A percentile compares a stretch with the other conserved stretches of the same genome.
phyloP scores from a whole-genome alignment of 352 stramenopile genomes.

The Globisporangium cylindrosporum region DNA sequence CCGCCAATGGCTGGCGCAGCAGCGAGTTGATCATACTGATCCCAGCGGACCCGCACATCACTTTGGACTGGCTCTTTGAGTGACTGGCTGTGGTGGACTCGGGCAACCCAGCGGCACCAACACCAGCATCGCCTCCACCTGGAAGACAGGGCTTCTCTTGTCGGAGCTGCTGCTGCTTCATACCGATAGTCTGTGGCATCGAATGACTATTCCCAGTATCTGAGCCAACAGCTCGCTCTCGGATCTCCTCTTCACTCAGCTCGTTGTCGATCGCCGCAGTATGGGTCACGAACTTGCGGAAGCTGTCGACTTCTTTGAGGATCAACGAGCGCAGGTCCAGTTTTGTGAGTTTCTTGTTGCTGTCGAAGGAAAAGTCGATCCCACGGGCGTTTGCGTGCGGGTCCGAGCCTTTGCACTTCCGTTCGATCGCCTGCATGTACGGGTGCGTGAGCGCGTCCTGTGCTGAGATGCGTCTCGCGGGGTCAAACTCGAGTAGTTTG shows the following conservation, averaged over 20 bases:
- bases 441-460: conserved; percentile 63
- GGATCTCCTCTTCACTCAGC: conserved; percentile 8
- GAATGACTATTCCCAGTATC: not conserved
- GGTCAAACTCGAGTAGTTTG: conserved; percentile 65
- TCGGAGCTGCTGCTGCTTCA: conserved; percentile 11
- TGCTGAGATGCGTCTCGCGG: conserved; percentile 44
- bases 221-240: conserved; percentile 2
- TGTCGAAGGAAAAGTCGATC: conserved; percentile 69
- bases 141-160: conserved; percentile 1
- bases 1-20: conserved; percentile 25
- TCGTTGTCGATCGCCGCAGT: conserved; percentile 9
- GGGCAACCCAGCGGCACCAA: not conserved
- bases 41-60: conserved; percentile 32
- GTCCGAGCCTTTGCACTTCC: conserved; percentile 52
- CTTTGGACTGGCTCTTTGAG: conserved; percentile 2
- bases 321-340: conserved; percentile 66
- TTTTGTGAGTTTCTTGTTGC: conserved; percentile 63
- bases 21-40: conserved; percentile 50
- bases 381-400: conserved; percentile 30
- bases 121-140: not conserved
- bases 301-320: conserved; percentile 64
- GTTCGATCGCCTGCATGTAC: conserved; percentile 71
- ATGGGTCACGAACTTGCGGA: conserved; percentile 32
- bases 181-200: not conserved
- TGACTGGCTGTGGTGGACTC: not conserved